phyloP scores from a whole-genome alignment of 768 basidiomycete species.

The Mycena vitilis region DNA sequence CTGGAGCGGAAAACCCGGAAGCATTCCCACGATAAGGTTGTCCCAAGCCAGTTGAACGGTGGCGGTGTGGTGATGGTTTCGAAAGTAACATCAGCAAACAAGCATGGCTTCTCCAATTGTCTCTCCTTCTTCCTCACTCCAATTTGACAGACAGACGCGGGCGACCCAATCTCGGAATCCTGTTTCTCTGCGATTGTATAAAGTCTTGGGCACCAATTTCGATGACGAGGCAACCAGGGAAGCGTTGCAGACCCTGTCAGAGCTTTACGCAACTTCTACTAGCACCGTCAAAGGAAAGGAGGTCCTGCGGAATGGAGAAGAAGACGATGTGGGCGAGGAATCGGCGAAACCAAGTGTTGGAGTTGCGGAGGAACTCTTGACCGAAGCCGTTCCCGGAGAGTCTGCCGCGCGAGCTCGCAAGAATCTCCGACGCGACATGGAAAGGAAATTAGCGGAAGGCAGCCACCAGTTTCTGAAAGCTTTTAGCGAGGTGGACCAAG shows the following conservation, averaged over 20 bases:
- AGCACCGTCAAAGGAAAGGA: slow-evolving; percentile 49
- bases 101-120: slow-evolving; percentile 30
- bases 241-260: slow-evolving; percentile 85
- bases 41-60: too few relatives aligned
- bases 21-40: too few relatives aligned
- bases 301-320: slow-evolving; percentile 42
- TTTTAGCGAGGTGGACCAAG: slow-evolving; percentile 91
- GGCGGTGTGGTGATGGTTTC: not conserved
- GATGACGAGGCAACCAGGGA: slow-evolving; percentile 83
- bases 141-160: slow-evolving; percentile 36
- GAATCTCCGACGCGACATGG: slow-evolving; percentile 86
- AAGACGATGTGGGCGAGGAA: slow-evolving; percentile 49
- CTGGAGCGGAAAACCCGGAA: too few relatives aligned
- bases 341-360: slow-evolving; percentile 28
- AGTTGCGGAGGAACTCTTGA: slow-evolving; percentile 36
- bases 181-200: slow-evolving; percentile 88
- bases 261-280: slow-evolving; percentile 67
- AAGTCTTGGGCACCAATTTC: slow-evolving; percentile 85
- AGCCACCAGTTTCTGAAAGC: slow-evolving; percentile 86
- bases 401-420: slow-evolving; percentile 81
- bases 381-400: slow-evolving; percentile 63
- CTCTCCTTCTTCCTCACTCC: slow-evolving; percentile 28
- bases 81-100: slow-evolving; percentile 5
- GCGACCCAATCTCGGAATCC: slow-evolving; percentile 68
- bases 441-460: slow-evolving; percentile 82